Percentiles rank a stretch among this genome's conserved stretches.
Conservation (phyloP, 495 filamentous ascomycete genomes). For the Lasiosphaeriaceae sp. region DNA sequence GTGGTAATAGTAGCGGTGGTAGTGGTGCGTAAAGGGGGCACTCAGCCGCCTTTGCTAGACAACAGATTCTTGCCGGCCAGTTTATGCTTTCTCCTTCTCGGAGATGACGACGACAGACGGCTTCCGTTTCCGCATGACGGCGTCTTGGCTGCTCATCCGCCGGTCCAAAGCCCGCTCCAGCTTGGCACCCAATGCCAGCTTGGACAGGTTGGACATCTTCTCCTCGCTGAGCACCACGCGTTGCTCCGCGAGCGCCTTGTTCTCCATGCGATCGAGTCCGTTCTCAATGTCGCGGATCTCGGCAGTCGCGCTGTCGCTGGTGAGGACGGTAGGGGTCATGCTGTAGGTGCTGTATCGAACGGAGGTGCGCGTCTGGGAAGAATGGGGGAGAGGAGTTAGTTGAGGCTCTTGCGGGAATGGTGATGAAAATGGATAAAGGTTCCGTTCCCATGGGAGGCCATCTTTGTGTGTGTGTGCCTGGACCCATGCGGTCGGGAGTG, state of each 20-base stretch:
- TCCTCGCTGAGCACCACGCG: conserved; percentile 77
- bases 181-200: conserved; percentile 89
- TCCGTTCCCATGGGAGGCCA: too few relatives aligned
- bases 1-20: too few relatives aligned
- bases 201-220: conserved; percentile 82
- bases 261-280: conserved; percentile 84
- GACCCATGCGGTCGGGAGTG: too few relatives aligned
- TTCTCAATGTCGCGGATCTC: conserved; percentile 81
- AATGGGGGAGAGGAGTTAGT: conserved; percentile 6
- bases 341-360: conserved; percentile 80
- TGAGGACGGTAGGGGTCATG: conserved; percentile 66
- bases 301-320: conserved; percentile 56
- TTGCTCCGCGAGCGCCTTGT: conserved; percentile 79
- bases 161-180: conserved; percentile 86
- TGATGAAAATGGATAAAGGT: not conserved
- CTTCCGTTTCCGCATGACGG: conserved; percentile 65
- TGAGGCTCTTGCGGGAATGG: not conserved
- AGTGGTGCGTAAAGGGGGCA: too few relatives aligned
- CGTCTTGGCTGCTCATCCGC: conserved; percentile 89
- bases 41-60: too few relatives aligned
- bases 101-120: conserved; percentile 23
- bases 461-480: too few relatives aligned
- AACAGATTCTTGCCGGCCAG: too few relatives aligned
- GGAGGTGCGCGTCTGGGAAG: conserved; percentile 56
- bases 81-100: conserved; percentile 34